A percentile compares a stretch with the other conserved stretches of the same genome.
Conservation (phyloP, 2,329 filamentous ascomycete genomes). For the Ophiostoma quercus region DNA sequence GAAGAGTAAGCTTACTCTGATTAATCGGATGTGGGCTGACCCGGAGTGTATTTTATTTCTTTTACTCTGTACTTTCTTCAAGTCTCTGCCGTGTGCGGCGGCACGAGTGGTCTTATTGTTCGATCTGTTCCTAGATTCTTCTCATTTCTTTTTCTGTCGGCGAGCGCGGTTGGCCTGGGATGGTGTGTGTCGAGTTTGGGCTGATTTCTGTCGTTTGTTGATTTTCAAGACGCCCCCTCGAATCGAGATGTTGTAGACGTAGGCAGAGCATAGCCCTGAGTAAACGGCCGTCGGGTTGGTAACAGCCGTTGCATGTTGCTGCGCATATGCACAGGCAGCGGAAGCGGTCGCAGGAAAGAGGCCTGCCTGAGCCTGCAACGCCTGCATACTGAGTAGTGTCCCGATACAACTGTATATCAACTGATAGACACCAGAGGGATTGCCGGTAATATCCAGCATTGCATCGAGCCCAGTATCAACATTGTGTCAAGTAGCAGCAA, state of each 20-base stretch:
- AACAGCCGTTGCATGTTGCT: slow-evolving; percentile 8
- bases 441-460: not conserved
- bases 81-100: not conserved
- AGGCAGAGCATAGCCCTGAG: not conserved
- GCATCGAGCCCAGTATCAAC: not conserved
- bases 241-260: not conserved
- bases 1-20: not conserved
- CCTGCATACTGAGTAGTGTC: not conserved
- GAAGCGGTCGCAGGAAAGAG: slow-evolving; percentile 13
- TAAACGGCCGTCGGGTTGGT: not conserved
- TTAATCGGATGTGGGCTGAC: not conserved
- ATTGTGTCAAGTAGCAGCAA: not conserved
- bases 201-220: not conserved
- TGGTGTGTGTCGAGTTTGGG: not conserved
- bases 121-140: not conserved
- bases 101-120: not conserved
- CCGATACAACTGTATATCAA: not conserved
- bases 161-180: not conserved
- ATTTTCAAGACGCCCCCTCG: not conserved
- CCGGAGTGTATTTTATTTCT: not conserved
- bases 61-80: not conserved
- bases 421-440: no score
- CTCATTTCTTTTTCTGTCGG: slow-evolving; percentile 10
- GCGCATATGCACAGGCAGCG: not conserved
- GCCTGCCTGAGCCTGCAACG: not conserved